Evolutionary conservation across 192 early-diverging fungal species (phyloP).

Genomic region (Cladochytrium replicatum): DNA sequence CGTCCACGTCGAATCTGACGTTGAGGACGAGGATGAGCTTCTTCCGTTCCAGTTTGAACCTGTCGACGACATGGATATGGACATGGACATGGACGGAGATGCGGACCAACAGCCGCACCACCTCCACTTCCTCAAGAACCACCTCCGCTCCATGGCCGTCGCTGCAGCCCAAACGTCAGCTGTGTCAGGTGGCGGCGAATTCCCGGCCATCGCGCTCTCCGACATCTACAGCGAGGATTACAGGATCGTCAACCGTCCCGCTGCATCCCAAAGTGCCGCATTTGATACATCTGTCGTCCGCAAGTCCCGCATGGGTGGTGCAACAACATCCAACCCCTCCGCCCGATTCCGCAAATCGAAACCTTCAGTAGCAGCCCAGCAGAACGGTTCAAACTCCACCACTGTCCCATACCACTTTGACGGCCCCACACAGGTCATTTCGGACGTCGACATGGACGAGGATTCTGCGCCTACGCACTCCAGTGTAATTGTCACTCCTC

Average conservation of each 20-base stretch:
- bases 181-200: too few relatives aligned
- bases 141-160: too few relatives aligned
- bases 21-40: conserved; percentile 48
- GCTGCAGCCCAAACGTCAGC: too few relatives aligned
- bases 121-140: neutral
- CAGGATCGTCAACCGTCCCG: conserved; percentile 12
- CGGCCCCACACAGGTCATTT: conserved; percentile 20
- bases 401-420: conserved; percentile 28
- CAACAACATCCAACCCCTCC: too few relatives aligned
- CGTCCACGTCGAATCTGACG: conserved; percentile 79
- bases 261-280: conserved; percentile 19
- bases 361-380: too few relatives aligned
- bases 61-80: too few relatives aligned
- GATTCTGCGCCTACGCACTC: neutral
- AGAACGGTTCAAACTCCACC: too few relatives aligned
- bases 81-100: too few relatives aligned
- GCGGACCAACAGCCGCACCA: conserved; percentile 7
- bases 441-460: conserved; percentile 30
- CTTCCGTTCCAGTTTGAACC: conserved; percentile 23
- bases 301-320: conserved; percentile 8
- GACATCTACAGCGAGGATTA: conserved; percentile 27
- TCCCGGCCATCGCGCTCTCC: conserved; percentile 13
- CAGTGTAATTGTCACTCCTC: neutral
- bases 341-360: too few relatives aligned
- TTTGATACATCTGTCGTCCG: conserved; percentile 30